Base-by-base conservation (phyloP, 441 rosid species). In the Pelargonium citronellum region DNA sequence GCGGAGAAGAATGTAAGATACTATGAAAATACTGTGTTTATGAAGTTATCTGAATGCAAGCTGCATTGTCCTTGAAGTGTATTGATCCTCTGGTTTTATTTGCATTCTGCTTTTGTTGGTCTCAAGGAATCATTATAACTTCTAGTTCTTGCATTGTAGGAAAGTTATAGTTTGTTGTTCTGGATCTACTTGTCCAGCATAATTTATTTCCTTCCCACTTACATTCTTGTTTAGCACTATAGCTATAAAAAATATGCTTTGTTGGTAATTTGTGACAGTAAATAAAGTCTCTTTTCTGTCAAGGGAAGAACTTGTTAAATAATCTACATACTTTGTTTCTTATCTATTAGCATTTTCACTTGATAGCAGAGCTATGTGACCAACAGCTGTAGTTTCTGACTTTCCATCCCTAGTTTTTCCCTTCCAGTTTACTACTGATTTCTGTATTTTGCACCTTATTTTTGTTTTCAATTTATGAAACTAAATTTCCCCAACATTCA, bases 1-100 rank as follows among this genome's bases (percentile, higher is more conserved):
- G 99, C 73, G 97, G 98, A n/a, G 98, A 95, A 88, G 91, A 89
- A 78, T 92, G 99, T 95, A 75, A 84, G 97, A 79, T 7, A 15
- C 43, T 63, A 39, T 39, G 22, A 43, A 53, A n/a, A 6, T 57
- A 3, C 16, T 61, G 34, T 41, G 34, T 5, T 20, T 9, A 60
- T 13, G 20, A 53, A 51, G 7, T 51, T 51, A n/a, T 12, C 16
- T 51, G 58, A 13, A 6, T n/a, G 58, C 58, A 53, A n/a, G 20
- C 8, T 53, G 60, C 16, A 16, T 53, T 53, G 17, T n/a, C 8
- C 7, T 53, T 5, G 17, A 53, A 53, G 60, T 53, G 60, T 53
- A n/a, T 4, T 15, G 17, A 53, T 53, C 19, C 60, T 53, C 17
- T 53, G 60, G 60, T 15, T 15, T 53, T 15, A 53, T 15, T 15